Conservation (phyloP, 2,329 filamentous ascomycete species). For the Acarospora socialis region DNA sequence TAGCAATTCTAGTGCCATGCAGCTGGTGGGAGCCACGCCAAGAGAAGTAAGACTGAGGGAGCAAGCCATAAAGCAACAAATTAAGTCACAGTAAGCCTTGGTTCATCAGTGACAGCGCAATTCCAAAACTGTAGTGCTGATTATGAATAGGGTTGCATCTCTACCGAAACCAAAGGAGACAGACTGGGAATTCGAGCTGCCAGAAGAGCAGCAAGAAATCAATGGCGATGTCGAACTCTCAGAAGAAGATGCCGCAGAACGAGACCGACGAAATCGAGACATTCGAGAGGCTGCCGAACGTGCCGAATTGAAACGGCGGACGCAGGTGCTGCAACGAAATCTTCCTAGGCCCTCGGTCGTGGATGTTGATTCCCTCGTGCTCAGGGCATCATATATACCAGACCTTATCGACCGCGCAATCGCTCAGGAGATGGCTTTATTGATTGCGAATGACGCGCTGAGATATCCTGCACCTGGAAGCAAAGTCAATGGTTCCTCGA, state of each 20-base stretch:
- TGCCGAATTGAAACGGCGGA: constrained; percentile 65
- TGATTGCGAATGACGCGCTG: constrained; percentile 70
- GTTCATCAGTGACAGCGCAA: constrained; percentile 1
- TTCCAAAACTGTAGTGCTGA: not conserved
- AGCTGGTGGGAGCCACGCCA: constrained; percentile 59
- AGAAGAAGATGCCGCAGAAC: constrained; percentile 58
- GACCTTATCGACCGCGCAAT: constrained; percentile 57
- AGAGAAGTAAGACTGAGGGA: constrained; percentile 61
- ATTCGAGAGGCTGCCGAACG: constrained; percentile 48
- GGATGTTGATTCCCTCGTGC: constrained; percentile 54
- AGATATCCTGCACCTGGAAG: constrained; percentile 58
- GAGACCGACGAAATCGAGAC: constrained; percentile 54
- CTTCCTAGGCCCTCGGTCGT: constrained; percentile 64
- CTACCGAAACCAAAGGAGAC: constrained; percentile 85
- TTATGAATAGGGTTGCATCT: constrained; percentile 49
- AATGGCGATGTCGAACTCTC: constrained; percentile 34
- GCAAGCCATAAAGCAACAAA: constrained; percentile 49
- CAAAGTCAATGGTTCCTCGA: constrained; percentile 48
- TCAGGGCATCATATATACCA: constrained; percentile 43
- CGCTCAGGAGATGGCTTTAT: constrained; percentile 58
- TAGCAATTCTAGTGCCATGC: constrained; percentile 45
- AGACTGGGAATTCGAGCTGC: constrained; percentile 87
- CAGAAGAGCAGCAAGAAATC: constrained; percentile 61
- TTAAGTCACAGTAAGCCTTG: constrained; percentile 43
- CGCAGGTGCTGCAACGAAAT: constrained; percentile 76